Base-by-base conservation (phyloP, 108 stramenopile species). In the Nitzschia inconspicua region DNA sequence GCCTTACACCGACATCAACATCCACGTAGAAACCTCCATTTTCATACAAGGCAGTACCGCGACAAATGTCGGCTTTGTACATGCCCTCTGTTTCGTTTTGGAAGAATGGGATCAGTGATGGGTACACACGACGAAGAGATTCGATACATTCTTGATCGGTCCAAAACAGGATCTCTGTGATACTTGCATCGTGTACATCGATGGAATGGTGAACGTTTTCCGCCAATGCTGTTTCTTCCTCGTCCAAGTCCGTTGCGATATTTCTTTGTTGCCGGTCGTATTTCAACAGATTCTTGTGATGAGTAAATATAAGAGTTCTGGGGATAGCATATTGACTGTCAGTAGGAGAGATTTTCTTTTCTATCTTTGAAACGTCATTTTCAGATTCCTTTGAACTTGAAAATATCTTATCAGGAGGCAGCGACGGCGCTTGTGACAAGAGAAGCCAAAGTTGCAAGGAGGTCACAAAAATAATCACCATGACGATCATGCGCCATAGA, bases 21-120 rank as follows among this genome's bases (percentile, higher is more conserved):
- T 92, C 90, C 51, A 92, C 73, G 56, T 92, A 92, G 28, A 88
- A 40, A 3, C 90, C 90, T 14, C 90, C 90, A 26, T 71, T 68
- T 65, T 88, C 79, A 28, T 76, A 86, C 32, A 92, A 57, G 3
- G 90, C 90, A 19, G 75, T 77, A 9, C 86, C 90, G 7, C 90
- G 79, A 64, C 90, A 92, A 29, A 88, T 78, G 43, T 92, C 90
- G 0, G 85, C 90, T 60, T 88, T 86, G 80, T 78, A 86, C 90
- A 92, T 92, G 14, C 90, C 90, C 27, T 68, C 51, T n/a, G 36
- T 27, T 72, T 88, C 87, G 5, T 60, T 18, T 8, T 7, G 2
- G 65, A 88, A 88, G 55, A 78, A 80, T 0, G 46, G 47, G 4
- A 85, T 59, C 8, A 88, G 43, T 8, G 66, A 46, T 14, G 80